Percentiles rank a stretch among this genome's conserved stretches.
These are phyloP conservation scores for Diaporthe sp. DNA, from an alignment of 2,329 filamentous ascomycete genomes.

Conservation along the genomic window DNA sequence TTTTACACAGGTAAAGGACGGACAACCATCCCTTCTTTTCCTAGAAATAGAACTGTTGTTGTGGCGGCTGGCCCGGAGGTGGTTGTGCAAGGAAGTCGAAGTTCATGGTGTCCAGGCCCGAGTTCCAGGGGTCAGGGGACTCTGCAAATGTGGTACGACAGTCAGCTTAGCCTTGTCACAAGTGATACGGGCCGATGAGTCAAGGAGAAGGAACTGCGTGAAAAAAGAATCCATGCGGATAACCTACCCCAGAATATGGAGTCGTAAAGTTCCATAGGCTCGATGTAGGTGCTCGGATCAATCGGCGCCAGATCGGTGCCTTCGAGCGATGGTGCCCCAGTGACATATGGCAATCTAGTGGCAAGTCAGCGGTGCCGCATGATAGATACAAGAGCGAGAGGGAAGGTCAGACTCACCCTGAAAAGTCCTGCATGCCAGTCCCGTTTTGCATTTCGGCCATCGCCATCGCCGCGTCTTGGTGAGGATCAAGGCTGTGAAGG, in stretches of 20 bases:
- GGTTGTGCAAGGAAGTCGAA: constrained; percentile 74
- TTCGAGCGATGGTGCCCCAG: constrained; percentile 50
- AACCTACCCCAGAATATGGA: constrained; percentile 77
- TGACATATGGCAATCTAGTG: constrained; percentile 29
- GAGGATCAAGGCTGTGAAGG: constrained; percentile 60
- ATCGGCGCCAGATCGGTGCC: constrained; percentile 63
- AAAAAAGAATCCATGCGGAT: constrained; percentile 8
- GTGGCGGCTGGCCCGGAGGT: constrained; percentile 69
- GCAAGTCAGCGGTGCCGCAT: constrained; percentile 3
- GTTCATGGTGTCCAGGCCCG: constrained; percentile 68
- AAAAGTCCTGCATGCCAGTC: constrained; percentile 61
- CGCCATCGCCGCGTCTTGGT: constrained; percentile 73
- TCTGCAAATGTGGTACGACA: constrained; percentile 55
- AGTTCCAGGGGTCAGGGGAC: constrained; percentile 72
- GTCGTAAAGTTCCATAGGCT: constrained; percentile 77
- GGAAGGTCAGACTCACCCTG: constrained; percentile 50
- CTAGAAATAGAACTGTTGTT: constrained; percentile 70
- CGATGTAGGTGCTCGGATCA: constrained; percentile 72
- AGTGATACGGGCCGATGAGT: not conserved
- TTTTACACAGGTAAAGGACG: not conserved
- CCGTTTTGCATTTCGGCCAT: constrained; percentile 77
- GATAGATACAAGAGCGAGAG: not conserved
- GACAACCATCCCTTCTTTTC: not conserved
- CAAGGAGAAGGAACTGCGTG: too few species aligned
- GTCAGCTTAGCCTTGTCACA: not conserved